A percentile compares a stretch with the other conserved stretches of the same genome.
Evolutionary conservation across 768 basidiomycete genomes (phyloP).

Genomic region (Suillus subluteus): DNA sequence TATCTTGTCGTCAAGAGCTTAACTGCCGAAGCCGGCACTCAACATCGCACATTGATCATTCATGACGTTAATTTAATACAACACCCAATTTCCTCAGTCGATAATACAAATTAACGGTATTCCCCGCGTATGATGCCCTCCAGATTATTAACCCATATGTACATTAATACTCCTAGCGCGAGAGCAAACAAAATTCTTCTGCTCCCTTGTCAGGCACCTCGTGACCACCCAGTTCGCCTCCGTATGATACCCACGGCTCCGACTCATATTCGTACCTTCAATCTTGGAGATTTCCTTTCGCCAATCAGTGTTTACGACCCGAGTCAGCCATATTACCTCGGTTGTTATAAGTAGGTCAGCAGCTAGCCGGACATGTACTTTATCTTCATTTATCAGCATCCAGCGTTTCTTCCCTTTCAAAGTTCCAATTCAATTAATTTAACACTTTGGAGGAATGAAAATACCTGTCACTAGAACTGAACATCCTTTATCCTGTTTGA

Average conservation of each 20-base stretch:
- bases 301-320: neutral
- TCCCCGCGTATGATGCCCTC: neutral
- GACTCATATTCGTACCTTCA: neutral
- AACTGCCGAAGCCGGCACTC: neutral
- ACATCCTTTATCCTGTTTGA: neutral
- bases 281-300: neutral
- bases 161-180: neutral
- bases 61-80: neutral
- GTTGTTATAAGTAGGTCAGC: neutral
- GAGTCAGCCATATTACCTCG: neutral
- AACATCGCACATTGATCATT: neutral
- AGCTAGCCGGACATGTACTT: neutral
- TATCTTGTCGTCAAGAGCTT: too few relatives aligned
- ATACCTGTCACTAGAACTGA: neutral
- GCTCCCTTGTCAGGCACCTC: neutral
- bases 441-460: neutral
- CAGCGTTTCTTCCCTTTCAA: neutral
- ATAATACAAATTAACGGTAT: neutral
- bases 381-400: neutral
- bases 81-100: neutral
- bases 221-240: neutral
- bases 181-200: neutral
- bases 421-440: neutral
- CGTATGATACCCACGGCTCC: neutral
- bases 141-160: neutral